Evolutionary conservation across 2,329 filamentous ascomycete species (phyloP), one percentile per base, ranked within the genome.

Genomic region (Aureobasidium lini): DNA sequence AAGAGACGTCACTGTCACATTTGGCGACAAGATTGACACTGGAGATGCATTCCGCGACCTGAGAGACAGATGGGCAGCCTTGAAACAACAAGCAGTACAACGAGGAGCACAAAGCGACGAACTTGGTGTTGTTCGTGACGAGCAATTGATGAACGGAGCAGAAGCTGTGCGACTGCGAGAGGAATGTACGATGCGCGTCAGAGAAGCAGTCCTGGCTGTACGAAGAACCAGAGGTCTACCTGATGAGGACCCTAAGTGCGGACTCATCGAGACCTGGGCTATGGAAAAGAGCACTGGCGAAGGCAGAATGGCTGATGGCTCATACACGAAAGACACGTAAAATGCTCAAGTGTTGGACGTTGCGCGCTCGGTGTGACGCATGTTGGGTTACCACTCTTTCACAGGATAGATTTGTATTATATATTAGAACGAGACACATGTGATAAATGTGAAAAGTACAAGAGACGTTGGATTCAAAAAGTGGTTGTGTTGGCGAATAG

Each of bases 231-330:
- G 88, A 60, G 92, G 91, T 1, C 84, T 88, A 62, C 82, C 88
- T 0, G 90, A 95, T 61, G 87, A 95, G 65, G 89, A 95, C 66
- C 85, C 88, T 0, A 86, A 88, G 65, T 81, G 85, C 49, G 87
- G 85, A 8, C 74, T 92, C 31, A 90, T 88, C 0, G 89, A 93
- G 72, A 96, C 91, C 1, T 97, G 90, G 87, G 77, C 81, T 37
- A 73, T 75, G 63, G 84, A 84, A 67, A 82, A 82, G 0, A 70
- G 70, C 0, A 77, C 76, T 62, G 69, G 72, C 36, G 81, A 82
- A 64, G 84, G 84, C 2, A 77, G 76, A 64, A 84, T 83, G 77
- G 75, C 80, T 49, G 84, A 86, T 69, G 82, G 80, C 29, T 85
- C 81, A 60, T 81, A 79, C 72, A 79, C 84, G 46, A 80, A 79